Base-by-base conservation (phyloP, 2,329 filamentous ascomycete genomes). In the Berkeleyomyces basicola region DNA sequence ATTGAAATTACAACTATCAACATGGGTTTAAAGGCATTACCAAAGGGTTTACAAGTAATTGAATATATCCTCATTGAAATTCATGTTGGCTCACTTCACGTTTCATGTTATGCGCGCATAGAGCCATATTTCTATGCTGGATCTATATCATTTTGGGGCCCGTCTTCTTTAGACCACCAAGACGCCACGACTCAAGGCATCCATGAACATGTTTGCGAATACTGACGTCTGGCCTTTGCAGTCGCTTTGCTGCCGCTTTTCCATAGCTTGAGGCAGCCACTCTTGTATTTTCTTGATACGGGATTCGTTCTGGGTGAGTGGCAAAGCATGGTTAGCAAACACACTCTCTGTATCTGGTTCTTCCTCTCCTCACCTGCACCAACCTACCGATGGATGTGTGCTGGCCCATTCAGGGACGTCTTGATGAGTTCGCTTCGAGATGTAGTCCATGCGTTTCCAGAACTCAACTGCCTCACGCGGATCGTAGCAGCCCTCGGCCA, bases 401-500 rank as follows among this genome's bases (percentile, higher is more conserved):
- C 82, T 87, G 68, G 90, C 73, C 74, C 88, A 85, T 72, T 90
- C 84, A 0, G 87, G 87, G 42, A 81, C 77, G 63, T 80, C 77
- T 4, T 69, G 72, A 36, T 74, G 73, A 1, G 67, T 69, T 11
- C 63, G 62, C 36, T 76, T 67, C 58, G 74, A 75, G 2, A 73
- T 70, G 46, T 71, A 70, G 66, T 86, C 82, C 83, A 89, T 88
- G 59, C 83, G 74, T 70, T 78, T 72, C 85, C 83, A 89, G 64
- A 91, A 82, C 0, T 75, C 76, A 51, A 86, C 75, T 0, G 87
- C 87, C 65, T 82, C 81, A 10, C 78, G 73, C 0, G 88, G 88
- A 65, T 89, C 78, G 70, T 87, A 91, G 73, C 88, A 91, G 36
- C 84, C 85, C 73, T 88, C 82, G 0, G 87, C 82, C 86, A 91